Evolutionary conservation across 495 filamentous ascomycete genomes (phyloP).

Genomic region (Trichoderma asperelloides): DNA sequence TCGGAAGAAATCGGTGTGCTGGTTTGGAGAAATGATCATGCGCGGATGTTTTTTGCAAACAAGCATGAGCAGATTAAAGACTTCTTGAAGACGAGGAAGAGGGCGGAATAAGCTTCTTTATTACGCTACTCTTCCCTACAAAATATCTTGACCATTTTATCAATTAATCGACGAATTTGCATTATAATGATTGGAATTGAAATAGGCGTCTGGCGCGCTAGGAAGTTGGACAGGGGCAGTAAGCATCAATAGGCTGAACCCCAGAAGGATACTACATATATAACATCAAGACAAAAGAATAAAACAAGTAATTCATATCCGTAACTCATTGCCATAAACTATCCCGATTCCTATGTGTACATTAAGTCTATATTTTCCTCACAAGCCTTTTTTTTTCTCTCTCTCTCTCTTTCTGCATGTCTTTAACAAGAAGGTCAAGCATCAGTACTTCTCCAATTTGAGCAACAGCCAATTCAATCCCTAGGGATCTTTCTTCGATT

Average conservation of each 20-base stretch:
- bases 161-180: not conserved
- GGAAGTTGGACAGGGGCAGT: not conserved
- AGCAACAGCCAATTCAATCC: not conserved
- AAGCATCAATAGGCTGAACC: not conserved
- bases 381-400: too few species aligned
- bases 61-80: constrained; percentile 74
- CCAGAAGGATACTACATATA: not conserved
- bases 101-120: constrained; percentile 22
- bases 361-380: too few species aligned
- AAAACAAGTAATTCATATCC: too few species aligned
- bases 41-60: constrained; percentile 79
- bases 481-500: not conserved
- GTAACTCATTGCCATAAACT: too few species aligned
- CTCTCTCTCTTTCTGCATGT: too few species aligned
- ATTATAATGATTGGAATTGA: not conserved
- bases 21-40: constrained; percentile 71
- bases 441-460: too few species aligned
- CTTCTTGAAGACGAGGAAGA: constrained; percentile 61
- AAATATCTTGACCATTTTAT: not conserved
- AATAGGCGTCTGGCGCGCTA: not conserved
- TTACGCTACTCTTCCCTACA: not conserved
- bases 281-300: not conserved
- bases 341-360: too few species aligned
- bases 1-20: constrained; percentile 90
- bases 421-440: too few species aligned